These are phyloP conservation scores for Suhomyces coccinellae DNA, from an alignment of 1,139 yeast genomes.

Conservation along the genomic window DNA sequence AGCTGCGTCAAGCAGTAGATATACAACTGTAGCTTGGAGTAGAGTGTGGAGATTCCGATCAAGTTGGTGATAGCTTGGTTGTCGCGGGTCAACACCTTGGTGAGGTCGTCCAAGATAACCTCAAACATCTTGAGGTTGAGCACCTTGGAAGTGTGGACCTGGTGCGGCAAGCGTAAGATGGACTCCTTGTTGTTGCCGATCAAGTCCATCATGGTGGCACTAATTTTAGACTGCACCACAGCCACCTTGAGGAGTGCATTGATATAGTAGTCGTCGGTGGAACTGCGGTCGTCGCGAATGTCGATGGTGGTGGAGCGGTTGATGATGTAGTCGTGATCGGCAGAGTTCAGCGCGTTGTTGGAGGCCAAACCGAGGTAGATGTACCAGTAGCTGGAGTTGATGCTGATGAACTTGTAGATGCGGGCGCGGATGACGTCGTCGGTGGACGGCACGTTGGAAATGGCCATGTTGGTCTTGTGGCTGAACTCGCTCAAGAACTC, in stretches of 20 bases:
- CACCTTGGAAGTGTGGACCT: conserved; percentile 28
- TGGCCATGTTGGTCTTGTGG: conserved; percentile 41
- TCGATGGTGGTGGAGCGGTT: conserved; percentile 38
- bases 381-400: conserved; percentile 48
- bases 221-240: conserved; percentile 43
- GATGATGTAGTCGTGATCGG: conserved; percentile 44
- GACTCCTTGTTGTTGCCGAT: conserved; percentile 22
- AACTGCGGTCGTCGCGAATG: conserved; percentile 18
- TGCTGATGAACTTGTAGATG: conserved; percentile 45
- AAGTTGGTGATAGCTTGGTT: conserved; percentile 26
- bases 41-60: conserved; percentile 38
- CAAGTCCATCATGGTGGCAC: conserved; percentile 40
- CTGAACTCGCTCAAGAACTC: conserved; percentile 47
- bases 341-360: conserved; percentile 41
- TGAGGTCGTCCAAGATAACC: conserved; percentile 37
- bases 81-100: conserved; percentile 15
- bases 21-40: conserved; percentile 43
- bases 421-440: conserved; percentile 44
- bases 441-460: conserved; percentile 34
- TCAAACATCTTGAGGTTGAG: conserved; percentile 49
- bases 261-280: conserved; percentile 35
- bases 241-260: conserved; percentile 44
- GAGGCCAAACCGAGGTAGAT: conserved; percentile 43
- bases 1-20: conserved; percentile 38
- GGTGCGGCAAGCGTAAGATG: conserved; percentile 21